phyloP scores from a whole-genome alignment of 352 stramenopile genomes.

The Phytophthora pluvialis region DNA sequence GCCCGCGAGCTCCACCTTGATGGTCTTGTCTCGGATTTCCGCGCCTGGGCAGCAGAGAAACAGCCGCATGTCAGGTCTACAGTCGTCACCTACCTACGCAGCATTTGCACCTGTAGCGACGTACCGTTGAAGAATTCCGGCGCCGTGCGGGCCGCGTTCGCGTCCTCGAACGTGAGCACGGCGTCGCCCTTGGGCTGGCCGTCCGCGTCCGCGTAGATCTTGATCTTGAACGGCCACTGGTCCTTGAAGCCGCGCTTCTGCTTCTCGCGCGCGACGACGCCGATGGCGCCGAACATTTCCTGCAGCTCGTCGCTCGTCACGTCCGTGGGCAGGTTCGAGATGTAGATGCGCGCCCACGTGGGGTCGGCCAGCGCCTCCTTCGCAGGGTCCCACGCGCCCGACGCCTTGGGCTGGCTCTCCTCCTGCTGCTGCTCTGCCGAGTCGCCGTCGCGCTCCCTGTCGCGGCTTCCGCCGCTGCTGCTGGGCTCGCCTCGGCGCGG shows the following conservation, averaged over 20 bases:
- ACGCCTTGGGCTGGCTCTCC: slow-evolving; percentile 41
- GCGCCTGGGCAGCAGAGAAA: slow-evolving; percentile 41
- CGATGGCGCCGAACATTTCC: slow-evolving; percentile 86
- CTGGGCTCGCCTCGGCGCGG: slow-evolving; percentile 39
- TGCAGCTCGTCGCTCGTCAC: slow-evolving; percentile 82
- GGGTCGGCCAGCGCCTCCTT: slow-evolving; percentile 85
- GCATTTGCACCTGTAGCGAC: slow-evolving; percentile 19
- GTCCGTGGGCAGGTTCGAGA: slow-evolving; percentile 82
- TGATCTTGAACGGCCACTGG: slow-evolving; percentile 92
- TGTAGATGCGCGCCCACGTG: slow-evolving; percentile 88
- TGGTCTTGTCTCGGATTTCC: slow-evolving; percentile 81
- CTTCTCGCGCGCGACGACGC: slow-evolving; percentile 83
- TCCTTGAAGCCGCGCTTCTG: slow-evolving; percentile 90
- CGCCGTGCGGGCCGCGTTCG: slow-evolving; percentile 81
- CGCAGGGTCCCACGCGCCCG: slow-evolving; percentile 66
- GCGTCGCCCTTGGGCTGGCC: slow-evolving; percentile 83
- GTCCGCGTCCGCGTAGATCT: slow-evolving; percentile 83
- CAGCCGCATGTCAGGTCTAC: slow-evolving; percentile 1
- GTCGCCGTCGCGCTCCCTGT: slow-evolving; percentile 43
- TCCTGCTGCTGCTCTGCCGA: slow-evolving; percentile 21
- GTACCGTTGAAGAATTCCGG: slow-evolving; percentile 86
- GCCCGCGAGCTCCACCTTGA: slow-evolving; percentile 86
- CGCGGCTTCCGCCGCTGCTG: slow-evolving; percentile 32
- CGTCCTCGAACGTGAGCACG: slow-evolving; percentile 86
- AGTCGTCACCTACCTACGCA: not conserved